Base-by-base conservation (phyloP, 2,329 filamentous ascomycete species). In the Chaetomiaceae sp. region DNA sequence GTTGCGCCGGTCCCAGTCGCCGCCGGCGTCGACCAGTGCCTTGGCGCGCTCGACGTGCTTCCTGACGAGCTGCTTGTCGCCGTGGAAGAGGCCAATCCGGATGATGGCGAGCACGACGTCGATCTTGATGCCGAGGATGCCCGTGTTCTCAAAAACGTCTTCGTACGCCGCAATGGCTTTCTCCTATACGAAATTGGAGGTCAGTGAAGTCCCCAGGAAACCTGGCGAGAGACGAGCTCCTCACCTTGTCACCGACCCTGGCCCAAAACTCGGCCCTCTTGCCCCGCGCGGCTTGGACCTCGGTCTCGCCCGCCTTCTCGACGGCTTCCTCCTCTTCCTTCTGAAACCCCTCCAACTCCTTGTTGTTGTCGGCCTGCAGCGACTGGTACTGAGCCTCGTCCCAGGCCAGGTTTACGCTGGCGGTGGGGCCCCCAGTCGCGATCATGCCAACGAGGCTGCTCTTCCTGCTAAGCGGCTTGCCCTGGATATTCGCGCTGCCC, bases 1-100 rank as follows among this genome's bases (percentile, higher is more conserved):
- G 77, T 99, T 99, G 70, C 94, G 87, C 60, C 94, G 88, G 71
- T 99, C 94, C 94, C 94, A 99, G 73, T 99, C 94, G 70, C 94
- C 94, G 62, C 94, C 94, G 61, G 87, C 87, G 68, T 99, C 94
- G 30, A 99, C 91, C 46, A 99, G 79, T 3, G 87, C 81, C 74
- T 89, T 90, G 63, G 91, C 91, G 38, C 92, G 86, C 66, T 96
- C 90, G 42, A 97, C 82, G 55, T 90, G 89, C 80, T 95, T 96
- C 82, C 95, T 95, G 44, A 96, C 91, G 51, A 94, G 82, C 36
- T 87, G 71, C 73, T 90, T 91, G 73, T 99, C 94, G 61, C 91
- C 90, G 68, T 95, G 99, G 78, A 99, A 99, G 54, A 99, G 80
- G 32, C 89, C 90, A 69, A 96, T 86, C 55, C 94, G 89, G 75